Conservation (phyloP, 768 basidiomycete genomes). For the Podaxis pistillaris region DNA sequence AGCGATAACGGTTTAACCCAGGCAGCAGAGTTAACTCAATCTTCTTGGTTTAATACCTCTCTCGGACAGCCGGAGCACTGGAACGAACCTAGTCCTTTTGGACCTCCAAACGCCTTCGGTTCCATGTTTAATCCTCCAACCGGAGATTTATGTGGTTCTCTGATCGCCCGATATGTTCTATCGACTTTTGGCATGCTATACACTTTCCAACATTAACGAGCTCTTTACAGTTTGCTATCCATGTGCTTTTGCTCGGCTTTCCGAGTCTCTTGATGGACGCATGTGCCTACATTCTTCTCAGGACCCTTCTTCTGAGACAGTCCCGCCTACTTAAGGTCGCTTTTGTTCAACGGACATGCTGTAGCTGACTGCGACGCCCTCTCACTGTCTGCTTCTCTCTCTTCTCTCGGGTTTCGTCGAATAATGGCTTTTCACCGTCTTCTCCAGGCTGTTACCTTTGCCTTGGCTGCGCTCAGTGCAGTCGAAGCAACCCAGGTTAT, state of each 20-base stretch:
- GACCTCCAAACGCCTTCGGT: not conserved
- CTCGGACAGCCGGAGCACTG: not conserved
- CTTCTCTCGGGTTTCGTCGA: not conserved
- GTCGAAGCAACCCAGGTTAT: conserved; percentile 50
- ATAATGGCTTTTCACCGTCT: conserved; percentile 19
- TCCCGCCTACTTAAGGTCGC: conserved; percentile 2
- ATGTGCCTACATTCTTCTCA: not conserved
- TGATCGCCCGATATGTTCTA: not conserved
- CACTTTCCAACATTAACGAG: too few species aligned
- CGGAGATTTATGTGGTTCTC: conserved; percentile 7
- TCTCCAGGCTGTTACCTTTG: conserved; percentile 27
- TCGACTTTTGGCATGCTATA: not conserved
- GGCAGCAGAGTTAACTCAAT: not conserved
- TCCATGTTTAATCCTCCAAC: conserved; percentile 1
- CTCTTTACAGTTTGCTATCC: not conserved
- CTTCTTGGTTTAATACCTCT: not conserved
- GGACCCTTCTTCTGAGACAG: not conserved
- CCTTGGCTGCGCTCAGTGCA: conserved; percentile 20
- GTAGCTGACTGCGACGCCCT: not conserved
- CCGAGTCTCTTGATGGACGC: conserved; percentile 2
- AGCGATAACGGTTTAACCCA: not conserved
- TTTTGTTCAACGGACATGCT: not conserved
- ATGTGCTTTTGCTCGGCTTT: not conserved
- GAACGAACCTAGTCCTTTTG: not conserved
- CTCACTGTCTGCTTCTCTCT: not conserved